Base-by-base conservation (phyloP, 495 filamentous ascomycete species). In the Xylaria curta region DNA sequence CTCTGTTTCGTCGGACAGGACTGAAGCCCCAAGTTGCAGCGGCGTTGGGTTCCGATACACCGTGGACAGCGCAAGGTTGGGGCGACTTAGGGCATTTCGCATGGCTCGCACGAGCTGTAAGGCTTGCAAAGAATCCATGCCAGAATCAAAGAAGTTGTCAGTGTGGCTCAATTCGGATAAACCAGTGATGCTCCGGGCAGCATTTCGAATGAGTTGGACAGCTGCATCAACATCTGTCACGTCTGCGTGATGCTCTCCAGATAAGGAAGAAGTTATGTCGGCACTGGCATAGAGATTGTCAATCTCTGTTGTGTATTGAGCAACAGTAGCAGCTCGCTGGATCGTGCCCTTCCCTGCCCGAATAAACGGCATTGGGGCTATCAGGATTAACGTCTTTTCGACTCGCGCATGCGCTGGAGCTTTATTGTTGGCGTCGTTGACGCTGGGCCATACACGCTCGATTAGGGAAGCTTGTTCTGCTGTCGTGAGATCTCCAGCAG, bases 81-180 rank as follows among this genome's bases (percentile, higher is more conserved):
- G 60, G 3, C 60, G 42, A 24, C 46, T 33, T 0, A 80, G 46
- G 9, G 33, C 59, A 10, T 74, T 74, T 31, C 75, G 68, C 5
- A 81, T 26, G 36, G 68, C 58, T 31, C 74, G 76, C 19, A 72
- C 73, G 12, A 83, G 64, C 15, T 69, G 69, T 0, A 78, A 62
- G 26, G 75, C 80, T 51, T 83, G 81, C 42, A 87, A 73, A 9
- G 85, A 88, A 72, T 88, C 84, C 72, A 87, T 78, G 17, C 85
- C 85, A 12, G 73, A 65, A 1, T 79, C 65, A 65, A 88, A 87
- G 66, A 86, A 78, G 65, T 82, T 78, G 8, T 72, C 75, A 5
- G 67, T 40, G 31, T 75, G 72, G 2, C 76, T 65, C 8, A 80
- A 24, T 15, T 72, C 54, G 12, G 51, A 17, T 44, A 61, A 68